Evolutionary conservation across 2,329 filamentous ascomycete species (phyloP).

Genomic region (Gaeumannomyces sp.): DNA sequence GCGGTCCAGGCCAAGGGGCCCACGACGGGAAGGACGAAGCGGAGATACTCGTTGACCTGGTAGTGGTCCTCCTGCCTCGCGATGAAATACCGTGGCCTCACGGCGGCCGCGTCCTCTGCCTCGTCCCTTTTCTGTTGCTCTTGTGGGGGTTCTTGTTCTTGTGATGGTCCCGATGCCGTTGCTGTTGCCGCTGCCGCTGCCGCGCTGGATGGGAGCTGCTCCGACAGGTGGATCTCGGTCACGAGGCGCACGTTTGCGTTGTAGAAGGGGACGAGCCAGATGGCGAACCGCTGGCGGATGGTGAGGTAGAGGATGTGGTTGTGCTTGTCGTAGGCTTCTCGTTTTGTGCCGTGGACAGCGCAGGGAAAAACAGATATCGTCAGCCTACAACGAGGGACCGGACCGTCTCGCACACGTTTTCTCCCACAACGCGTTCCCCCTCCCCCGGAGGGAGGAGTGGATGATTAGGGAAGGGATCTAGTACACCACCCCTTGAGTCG

Average conservation of each 20-base stretch:
- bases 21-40: slow-evolving; percentile 60
- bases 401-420: too few relatives aligned
- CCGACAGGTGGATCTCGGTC: slow-evolving; percentile 51
- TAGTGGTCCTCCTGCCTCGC: slow-evolving; percentile 74
- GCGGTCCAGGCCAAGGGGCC: slow-evolving; percentile 43
- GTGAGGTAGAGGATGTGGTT: slow-evolving; percentile 66
- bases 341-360: background rate
- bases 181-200: too few relatives aligned
- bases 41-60: slow-evolving; percentile 67
- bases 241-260: slow-evolving; percentile 60
- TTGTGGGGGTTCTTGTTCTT: background rate
- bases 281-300: slow-evolving; percentile 66
- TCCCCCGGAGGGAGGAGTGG: too few relatives aligned
- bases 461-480: too few relatives aligned
- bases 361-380: too few relatives aligned
- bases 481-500: slow-evolving; percentile 44
- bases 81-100: slow-evolving; percentile 59
- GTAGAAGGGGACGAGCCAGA: slow-evolving; percentile 75
- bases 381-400: too few relatives aligned
- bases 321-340: slow-evolving; percentile 59
- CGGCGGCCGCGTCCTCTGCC: slow-evolving; percentile 6
- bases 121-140: slow-evolving; percentile 9
- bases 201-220: slow-evolving; percentile 21
- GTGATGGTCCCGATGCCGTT: too few relatives aligned
- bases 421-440: too few relatives aligned